phyloP scores from a whole-genome alignment of 129 eudicot species.

The Pseudognaphalium luteoalbum region DNA sequence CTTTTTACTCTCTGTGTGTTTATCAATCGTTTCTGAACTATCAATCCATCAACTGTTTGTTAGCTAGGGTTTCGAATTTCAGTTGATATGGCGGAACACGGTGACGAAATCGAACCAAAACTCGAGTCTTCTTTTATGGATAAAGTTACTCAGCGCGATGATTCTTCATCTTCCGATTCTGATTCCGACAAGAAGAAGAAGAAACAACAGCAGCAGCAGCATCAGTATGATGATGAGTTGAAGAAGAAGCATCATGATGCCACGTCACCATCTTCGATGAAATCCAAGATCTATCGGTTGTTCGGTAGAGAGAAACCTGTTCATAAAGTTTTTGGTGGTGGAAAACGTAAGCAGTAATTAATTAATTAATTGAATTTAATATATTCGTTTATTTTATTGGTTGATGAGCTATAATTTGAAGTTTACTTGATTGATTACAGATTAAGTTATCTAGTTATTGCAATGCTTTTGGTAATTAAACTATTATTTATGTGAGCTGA shows the following conservation, averaged over 20 bases:
- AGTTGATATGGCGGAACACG: slow-evolving; percentile 64
- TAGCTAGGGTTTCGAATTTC: slow-evolving; percentile 24
- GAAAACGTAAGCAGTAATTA: slow-evolving; percentile 62
- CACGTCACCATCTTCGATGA: slow-evolving; percentile 32
- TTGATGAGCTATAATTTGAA: background rate
- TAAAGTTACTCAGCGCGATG: slow-evolving; percentile 52
- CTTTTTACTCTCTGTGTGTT: background rate
- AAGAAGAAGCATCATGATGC: slow-evolving; percentile 40
- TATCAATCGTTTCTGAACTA: no score
- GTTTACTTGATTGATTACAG: background rate
- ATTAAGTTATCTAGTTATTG: background rate
- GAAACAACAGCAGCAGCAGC: slow-evolving; percentile 9
- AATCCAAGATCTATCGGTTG: slow-evolving; percentile 37
- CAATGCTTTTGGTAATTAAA: background rate
- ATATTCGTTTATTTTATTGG: slow-evolving; percentile 2
- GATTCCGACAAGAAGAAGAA: slow-evolving; percentile 43
- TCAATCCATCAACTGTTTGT: background rate
- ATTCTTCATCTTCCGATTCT: slow-evolving; percentile 45
- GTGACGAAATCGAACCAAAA: slow-evolving; percentile 55
- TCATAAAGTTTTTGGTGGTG: slow-evolving; percentile 77
- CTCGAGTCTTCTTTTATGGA: slow-evolving; percentile 61
- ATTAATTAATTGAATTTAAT: background rate
- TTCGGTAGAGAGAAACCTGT: slow-evolving; percentile 44
- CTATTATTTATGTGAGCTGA: background rate
- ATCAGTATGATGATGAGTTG: slow-evolving; percentile 27